phyloP scores from a whole-genome alignment of 345 rosid species.

The Orychophragmus violaceus region DNA sequence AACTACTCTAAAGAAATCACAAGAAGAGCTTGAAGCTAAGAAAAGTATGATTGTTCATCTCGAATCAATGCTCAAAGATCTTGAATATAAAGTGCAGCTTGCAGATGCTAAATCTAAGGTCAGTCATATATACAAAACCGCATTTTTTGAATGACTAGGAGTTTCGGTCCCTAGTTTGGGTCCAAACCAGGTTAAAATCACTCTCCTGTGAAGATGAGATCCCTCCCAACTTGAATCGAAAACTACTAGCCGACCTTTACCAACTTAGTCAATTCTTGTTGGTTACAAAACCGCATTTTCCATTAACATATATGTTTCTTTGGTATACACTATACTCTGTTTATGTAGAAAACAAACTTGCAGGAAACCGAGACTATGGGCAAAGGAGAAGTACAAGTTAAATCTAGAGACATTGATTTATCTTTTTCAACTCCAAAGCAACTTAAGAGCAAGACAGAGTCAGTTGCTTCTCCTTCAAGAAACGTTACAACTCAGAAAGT shows the following conservation, averaged over 20 bases:
- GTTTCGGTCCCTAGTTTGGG: too few relatives aligned
- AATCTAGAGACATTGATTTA: slow-evolving; percentile 59
- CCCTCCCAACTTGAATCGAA: too few relatives aligned
- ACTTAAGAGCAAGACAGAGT: slow-evolving; percentile 59
- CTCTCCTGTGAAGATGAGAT: too few relatives aligned
- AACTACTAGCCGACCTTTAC: too few relatives aligned
- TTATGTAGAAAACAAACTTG: slow-evolving; percentile 9
- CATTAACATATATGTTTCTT: background rate
- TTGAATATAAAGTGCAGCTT: slow-evolving; percentile 48
- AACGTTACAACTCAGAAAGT: slow-evolving; percentile 24
- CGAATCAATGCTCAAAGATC: slow-evolving; percentile 48
- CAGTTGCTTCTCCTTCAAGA: slow-evolving; percentile 35
- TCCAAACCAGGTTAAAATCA: too few relatives aligned
- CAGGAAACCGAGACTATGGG: slow-evolving; percentile 31
- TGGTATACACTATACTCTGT: background rate
- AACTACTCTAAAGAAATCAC: slow-evolving; percentile 43
- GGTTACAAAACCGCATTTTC: too few relatives aligned
- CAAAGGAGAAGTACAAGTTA: slow-evolving; percentile 45
- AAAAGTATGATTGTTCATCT: slow-evolving; percentile 38
- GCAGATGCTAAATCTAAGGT: slow-evolving; percentile 59
- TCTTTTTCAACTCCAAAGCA: slow-evolving; percentile 41
- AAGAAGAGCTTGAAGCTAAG: slow-evolving; percentile 56
- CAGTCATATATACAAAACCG: slow-evolving; percentile 4
- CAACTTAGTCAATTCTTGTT: too few relatives aligned
- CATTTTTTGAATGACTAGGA: too few relatives aligned